phyloP scores from a whole-genome alignment of 2,329 filamentous ascomycete species.

The Paramyrothecium roridum region DNA sequence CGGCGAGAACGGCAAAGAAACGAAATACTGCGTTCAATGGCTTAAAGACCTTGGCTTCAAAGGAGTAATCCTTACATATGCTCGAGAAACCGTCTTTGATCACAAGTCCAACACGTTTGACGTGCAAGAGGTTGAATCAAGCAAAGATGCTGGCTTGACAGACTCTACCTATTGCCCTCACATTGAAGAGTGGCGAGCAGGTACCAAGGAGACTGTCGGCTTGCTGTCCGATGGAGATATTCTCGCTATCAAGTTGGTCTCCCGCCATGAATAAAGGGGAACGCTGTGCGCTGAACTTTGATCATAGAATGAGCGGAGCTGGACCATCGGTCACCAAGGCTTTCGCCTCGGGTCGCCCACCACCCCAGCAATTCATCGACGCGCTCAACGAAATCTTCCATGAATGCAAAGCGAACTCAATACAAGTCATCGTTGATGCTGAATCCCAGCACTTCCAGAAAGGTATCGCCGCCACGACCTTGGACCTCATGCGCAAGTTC shows the following conservation, averaged over 20 bases:
- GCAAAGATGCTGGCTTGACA: conserved; percentile 11
- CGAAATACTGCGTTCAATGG: conserved; percentile 37
- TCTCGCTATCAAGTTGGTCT: conserved; percentile 54
- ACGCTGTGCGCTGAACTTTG: not conserved
- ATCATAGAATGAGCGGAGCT: conserved; percentile 35
- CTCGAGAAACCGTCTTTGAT: conserved; percentile 41
- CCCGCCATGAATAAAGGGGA: not conserved
- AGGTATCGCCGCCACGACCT: conserved; percentile 26
- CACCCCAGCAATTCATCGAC: conserved; percentile 33
- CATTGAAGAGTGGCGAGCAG: conserved; percentile 46
- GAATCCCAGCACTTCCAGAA: conserved; percentile 41
- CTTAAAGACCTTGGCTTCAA: conserved; percentile 47
- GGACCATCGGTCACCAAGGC: conserved; percentile 33
- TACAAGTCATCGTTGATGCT: conserved; percentile 41
- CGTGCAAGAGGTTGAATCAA: conserved; percentile 8
- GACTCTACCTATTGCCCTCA: conserved; percentile 7
- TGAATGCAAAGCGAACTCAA: conserved; percentile 27
- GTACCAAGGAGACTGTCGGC: conserved; percentile 48
- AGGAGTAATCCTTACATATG: conserved; percentile 52
- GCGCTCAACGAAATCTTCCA: conserved; percentile 36
- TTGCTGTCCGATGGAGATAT: conserved; percentile 51
- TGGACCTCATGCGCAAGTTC: conserved; percentile 31
- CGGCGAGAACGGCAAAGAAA: conserved; percentile 44
- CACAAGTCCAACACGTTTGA: conserved; percentile 18
- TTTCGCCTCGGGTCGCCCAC: conserved; percentile 26